Evolutionary conservation across 495 filamentous ascomycete genomes (phyloP).

Genomic region (Annulohypoxylon bovei): DNA sequence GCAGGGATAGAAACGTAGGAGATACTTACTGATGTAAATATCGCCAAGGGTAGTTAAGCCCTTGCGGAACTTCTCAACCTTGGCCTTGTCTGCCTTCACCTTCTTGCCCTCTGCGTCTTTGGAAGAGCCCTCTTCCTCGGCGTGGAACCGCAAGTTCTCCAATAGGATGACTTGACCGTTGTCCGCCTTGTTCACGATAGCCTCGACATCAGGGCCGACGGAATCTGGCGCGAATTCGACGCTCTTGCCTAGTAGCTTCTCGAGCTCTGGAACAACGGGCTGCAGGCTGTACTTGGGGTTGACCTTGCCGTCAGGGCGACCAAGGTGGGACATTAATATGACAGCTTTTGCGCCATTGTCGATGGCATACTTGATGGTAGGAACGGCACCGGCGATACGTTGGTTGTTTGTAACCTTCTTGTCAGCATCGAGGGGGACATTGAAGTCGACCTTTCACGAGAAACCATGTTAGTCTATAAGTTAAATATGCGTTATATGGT

Average conservation of each 20-base stretch:
- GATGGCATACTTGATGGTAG: slow-evolving; percentile 97
- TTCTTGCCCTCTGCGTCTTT: slow-evolving; percentile 96
- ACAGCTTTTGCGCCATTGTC: slow-evolving; percentile 95
- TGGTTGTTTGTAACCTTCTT: slow-evolving; percentile 98
- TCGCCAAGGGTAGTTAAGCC: slow-evolving; percentile 94
- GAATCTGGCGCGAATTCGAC: slow-evolving; percentile 92
- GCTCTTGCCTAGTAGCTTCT: slow-evolving; percentile 83
- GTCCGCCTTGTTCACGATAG: slow-evolving; percentile 82
- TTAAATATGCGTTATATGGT: background rate
- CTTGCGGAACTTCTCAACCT: slow-evolving; percentile 93
- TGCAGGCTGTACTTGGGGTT: slow-evolving; percentile 94
- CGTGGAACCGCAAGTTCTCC: slow-evolving; percentile 97
- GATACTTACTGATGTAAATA: slow-evolving; percentile 89
- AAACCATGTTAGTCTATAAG: slow-evolving; percentile 5
- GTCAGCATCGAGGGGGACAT: slow-evolving; percentile 91
- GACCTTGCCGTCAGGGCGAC: slow-evolving; percentile 88
- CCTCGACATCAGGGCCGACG: slow-evolving; percentile 89
- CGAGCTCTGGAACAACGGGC: slow-evolving; percentile 89
- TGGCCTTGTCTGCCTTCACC: slow-evolving; percentile 93
- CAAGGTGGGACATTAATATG: slow-evolving; percentile 98
- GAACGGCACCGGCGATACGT: slow-evolving; percentile 95
- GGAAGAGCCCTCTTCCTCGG: slow-evolving; percentile 94
- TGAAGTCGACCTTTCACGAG: slow-evolving; percentile 89
- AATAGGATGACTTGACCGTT: slow-evolving; percentile 89
- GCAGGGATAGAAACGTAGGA: background rate